Percentiles rank a stretch among this genome's conserved stretches.
These are phyloP conservation scores for Stentor roeselii DNA, from an alignment of 73 alveolate species.

Conservation along the genomic window DNA sequence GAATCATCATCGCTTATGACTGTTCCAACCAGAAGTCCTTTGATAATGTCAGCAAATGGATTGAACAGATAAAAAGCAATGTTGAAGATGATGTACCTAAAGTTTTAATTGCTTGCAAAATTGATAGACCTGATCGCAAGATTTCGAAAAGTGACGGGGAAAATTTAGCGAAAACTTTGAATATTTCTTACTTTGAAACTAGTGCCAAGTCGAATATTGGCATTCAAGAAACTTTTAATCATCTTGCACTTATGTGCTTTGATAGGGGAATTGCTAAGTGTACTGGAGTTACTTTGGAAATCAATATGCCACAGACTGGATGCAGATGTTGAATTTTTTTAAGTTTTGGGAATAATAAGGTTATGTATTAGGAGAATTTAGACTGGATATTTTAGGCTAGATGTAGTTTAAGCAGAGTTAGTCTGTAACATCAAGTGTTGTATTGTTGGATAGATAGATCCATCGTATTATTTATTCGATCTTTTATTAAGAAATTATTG, in stretches of 20 bases:
- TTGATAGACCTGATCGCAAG: slow-evolving; percentile 29
- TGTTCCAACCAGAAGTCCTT: slow-evolving; percentile 44
- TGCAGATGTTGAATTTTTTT: background rate
- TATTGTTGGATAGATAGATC: too few species aligned
- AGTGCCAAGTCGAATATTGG: slow-evolving; percentile 26
- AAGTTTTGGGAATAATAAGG: too few species aligned
- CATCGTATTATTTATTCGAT: too few species aligned
- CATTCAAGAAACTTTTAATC: slow-evolving; percentile 16
- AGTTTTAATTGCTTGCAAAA: slow-evolving; percentile 49
- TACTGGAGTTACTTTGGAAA: background rate
- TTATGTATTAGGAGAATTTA: too few species aligned
- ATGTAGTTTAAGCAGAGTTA: too few species aligned
- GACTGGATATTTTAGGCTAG: too few species aligned
- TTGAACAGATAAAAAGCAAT: slow-evolving; percentile 44
- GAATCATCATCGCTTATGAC: slow-evolving; percentile 54
- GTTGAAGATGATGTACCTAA: slow-evolving; percentile 45
- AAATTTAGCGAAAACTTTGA: slow-evolving; percentile 2
- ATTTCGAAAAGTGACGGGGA: slow-evolving; percentile 15
- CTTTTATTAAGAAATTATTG: too few species aligned
- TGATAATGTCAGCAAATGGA: slow-evolving; percentile 41
- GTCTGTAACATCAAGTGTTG: too few species aligned
- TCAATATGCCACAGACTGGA: background rate
- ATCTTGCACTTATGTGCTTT: slow-evolving; percentile 1
- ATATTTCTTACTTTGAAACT: slow-evolving; percentile 24
- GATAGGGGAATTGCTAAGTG: slow-evolving; percentile 24